These are phyloP conservation scores for Amylocystis lapponica DNA, from an alignment of 768 basidiomycete species.

Conservation along the genomic window DNA sequence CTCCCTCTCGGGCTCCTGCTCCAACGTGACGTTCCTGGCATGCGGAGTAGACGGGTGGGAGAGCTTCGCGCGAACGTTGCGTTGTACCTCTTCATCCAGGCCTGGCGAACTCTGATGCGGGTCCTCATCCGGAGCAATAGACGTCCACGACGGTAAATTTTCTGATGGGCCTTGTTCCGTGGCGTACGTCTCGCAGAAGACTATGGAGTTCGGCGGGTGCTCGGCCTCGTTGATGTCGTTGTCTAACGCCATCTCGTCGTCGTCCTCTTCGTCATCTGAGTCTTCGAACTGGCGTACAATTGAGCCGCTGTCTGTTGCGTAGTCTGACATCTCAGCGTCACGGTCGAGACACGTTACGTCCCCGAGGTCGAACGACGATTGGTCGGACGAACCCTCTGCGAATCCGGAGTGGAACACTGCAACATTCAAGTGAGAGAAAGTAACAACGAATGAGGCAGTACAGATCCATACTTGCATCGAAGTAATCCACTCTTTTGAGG, in stretches of 20 bases:
- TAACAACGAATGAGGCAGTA: neutral
- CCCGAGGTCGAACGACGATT: constrained; percentile 19
- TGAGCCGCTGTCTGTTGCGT: constrained; percentile 24
- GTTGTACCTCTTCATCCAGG: constrained; percentile 12
- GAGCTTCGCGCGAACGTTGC: constrained; percentile 28
- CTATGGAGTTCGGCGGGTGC: too few relatives aligned
- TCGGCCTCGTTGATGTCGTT: constrained; percentile 28
- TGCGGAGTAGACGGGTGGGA: constrained; percentile 38
- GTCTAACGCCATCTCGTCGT: constrained; percentile 36
- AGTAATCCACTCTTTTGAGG: constrained; percentile 71
- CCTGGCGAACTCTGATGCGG: neutral
- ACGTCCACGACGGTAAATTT: neutral
- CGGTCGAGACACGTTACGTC: constrained; percentile 6
- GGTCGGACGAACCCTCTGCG: constrained; percentile 44
- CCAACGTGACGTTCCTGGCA: constrained; percentile 12
- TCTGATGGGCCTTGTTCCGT: constrained; percentile 19
- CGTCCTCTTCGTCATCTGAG: constrained; percentile 51
- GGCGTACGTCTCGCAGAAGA: too few relatives aligned
- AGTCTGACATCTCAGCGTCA: constrained; percentile 42
- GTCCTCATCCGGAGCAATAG: neutral
- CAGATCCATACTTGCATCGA: constrained; percentile 53
- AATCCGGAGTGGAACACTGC: constrained; percentile 74
- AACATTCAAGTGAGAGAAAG: neutral
- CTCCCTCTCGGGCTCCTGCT: neutral
- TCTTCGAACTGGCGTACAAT: constrained; percentile 32